A percentile compares a stretch with the other conserved stretches of the same genome.
Conservation (phyloP, 768 basidiomycete genomes). For the Rhodotorula sphaerocarpa region DNA sequence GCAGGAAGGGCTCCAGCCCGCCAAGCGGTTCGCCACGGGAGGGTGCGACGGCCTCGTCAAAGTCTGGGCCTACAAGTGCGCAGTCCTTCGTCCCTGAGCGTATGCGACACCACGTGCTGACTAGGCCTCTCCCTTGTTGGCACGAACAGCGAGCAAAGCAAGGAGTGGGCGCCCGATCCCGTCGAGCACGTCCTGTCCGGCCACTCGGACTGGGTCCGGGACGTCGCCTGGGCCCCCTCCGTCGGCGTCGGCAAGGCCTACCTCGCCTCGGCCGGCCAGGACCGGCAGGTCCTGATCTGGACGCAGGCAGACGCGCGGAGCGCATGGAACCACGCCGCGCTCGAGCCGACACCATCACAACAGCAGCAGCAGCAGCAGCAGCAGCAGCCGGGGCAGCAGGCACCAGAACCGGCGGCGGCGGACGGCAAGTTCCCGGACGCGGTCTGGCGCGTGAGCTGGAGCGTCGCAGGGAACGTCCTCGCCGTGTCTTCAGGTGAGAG, state of each 20-base stretch:
- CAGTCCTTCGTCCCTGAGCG: neutral
- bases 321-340: conserved; percentile 69
- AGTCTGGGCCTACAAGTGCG: conserved; percentile 69
- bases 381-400: conserved; percentile 35
- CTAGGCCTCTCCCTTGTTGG: no score
- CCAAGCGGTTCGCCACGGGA: conserved; percentile 88
- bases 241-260: conserved; percentile 90
- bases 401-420: conserved; percentile 35
- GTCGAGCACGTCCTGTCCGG: conserved; percentile 72
- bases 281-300: conserved; percentile 85
- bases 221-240: conserved; percentile 98
- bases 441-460: conserved; percentile 99
- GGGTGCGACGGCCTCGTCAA: conserved; percentile 93
- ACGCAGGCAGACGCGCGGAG: conserved; percentile 62
- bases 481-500: conserved; percentile 68
- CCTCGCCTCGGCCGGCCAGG: conserved; percentile 89
- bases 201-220: conserved; percentile 94
- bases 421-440: conserved; percentile 88
- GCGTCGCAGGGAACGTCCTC: conserved; percentile 85
- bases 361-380: conserved; percentile 47
- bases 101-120: neutral
- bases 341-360: conserved; percentile 53
- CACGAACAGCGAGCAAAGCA: conserved; percentile 58
- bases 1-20: conserved; percentile 45
- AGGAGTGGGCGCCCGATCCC: conserved; percentile 81